Evolutionary conservation across 2,329 filamentous ascomycete genomes (phyloP).

Genomic region (Nothophoma quercina): DNA sequence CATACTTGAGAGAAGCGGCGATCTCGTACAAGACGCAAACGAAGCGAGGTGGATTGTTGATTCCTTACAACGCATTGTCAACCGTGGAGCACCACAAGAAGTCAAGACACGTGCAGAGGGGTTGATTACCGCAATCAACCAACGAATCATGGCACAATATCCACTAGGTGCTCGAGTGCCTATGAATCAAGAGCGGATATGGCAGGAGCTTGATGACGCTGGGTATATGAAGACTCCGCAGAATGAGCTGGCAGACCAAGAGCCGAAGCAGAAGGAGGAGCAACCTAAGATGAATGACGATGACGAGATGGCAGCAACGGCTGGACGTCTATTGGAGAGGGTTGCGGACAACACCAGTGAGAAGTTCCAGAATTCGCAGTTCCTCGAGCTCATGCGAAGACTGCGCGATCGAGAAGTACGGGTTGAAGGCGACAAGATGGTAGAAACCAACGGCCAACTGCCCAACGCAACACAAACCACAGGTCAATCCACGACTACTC

Average conservation of each 20-base stretch:
- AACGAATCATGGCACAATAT: slow-evolving; percentile 48
- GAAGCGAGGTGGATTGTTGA: slow-evolving; percentile 46
- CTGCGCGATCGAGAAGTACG: slow-evolving; percentile 75
- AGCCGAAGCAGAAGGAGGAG: slow-evolving; percentile 42
- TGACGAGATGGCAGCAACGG: slow-evolving; percentile 75
- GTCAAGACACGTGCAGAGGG: slow-evolving; percentile 34
- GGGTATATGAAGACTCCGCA: slow-evolving; percentile 37
- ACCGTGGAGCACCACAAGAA: slow-evolving; percentile 35
- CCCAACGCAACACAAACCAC: background rate
- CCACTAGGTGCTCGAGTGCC: slow-evolving; percentile 33
- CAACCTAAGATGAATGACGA: slow-evolving; percentile 54
- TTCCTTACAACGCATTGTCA: slow-evolving; percentile 37
- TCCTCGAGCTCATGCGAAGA: slow-evolving; percentile 77
- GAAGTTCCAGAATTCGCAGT: slow-evolving; percentile 81
- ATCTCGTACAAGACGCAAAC: slow-evolving; percentile 38
- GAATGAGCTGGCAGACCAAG: slow-evolving; percentile 26
- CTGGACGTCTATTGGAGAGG: slow-evolving; percentile 72
- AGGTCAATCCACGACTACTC: background rate
- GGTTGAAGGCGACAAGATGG: slow-evolving; percentile 74
- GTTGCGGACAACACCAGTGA: slow-evolving; percentile 72
- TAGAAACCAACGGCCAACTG: slow-evolving; percentile 55
- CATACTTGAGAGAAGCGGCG: slow-evolving; percentile 33
- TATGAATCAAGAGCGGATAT: slow-evolving; percentile 35
- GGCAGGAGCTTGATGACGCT: slow-evolving; percentile 40
- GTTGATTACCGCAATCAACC: slow-evolving; percentile 43